Base-by-base conservation (phyloP, 2,329 filamentous ascomycete genomes). In the Pseudopithomyces chartarum region DNA sequence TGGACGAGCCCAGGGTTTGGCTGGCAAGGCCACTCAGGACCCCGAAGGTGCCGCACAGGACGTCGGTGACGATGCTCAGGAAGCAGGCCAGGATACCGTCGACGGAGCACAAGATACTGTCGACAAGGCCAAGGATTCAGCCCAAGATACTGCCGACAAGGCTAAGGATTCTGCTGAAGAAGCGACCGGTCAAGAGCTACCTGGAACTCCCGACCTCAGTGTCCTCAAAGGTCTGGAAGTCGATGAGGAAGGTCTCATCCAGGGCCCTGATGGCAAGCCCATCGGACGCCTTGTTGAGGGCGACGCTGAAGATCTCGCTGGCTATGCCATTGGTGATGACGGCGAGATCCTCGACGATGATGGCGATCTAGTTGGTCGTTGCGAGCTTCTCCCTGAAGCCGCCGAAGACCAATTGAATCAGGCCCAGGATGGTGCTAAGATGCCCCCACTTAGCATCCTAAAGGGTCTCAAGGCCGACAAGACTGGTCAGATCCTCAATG, bases 311-410 rank as follows among this genome's bases (percentile, higher is more conserved):
- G 80, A 82, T 58, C 80, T 83, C 44, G 77, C 73, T 48, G 81
- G 81, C 34, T 83, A 83, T 66, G 75, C 74, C 15, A 82, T 83
- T 56, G 81, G 82, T 55, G 79, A 83, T 36, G 76, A 84, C 13
- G 83, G 83, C 55, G 81, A 84, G 63, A 84, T 85, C 29, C 77
- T 85, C 22, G 81, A 84, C 56, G 80, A 84, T 40, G 79, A 83
- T 58, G 83, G 82, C 22, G 79, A 83, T 60, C 78, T 84, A 22
- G 80, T 85, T 46, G 83, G 83, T 49, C 81, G 81, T 54, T 79
- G 80, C 51, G 81, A 84, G 59, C 74, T 82, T 33, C 73, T 79
- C 17, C 80, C 80, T 13, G 79, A 82, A 36, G 69, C 74, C 42
- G 73, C 74, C 46, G 74, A 80, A 59, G 73, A 78, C 52, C 78